Evolutionary conservation across 2,329 filamentous ascomycete genomes (phyloP).

Genomic region (Fonsecaea erecta): DNA sequence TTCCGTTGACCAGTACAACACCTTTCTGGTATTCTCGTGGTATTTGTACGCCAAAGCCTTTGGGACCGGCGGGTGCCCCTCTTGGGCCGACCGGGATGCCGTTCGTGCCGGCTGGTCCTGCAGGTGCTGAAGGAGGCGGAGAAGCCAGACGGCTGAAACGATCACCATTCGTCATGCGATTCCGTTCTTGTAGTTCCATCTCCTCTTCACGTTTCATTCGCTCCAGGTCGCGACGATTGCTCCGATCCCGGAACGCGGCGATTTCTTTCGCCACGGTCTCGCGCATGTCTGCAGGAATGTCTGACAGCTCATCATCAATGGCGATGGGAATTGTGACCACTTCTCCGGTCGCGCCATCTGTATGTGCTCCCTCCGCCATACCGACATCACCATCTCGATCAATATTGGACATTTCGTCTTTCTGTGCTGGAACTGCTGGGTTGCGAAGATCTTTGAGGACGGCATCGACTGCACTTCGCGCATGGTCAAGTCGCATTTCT

Average conservation of each 20-base stretch:
- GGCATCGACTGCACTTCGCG: conserved; percentile 68
- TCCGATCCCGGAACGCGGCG: conserved; percentile 88
- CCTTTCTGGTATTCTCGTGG: conserved; percentile 76
- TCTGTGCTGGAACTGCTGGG: conserved; percentile 58
- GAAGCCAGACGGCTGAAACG: conserved; percentile 72
- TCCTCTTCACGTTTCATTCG: conserved; percentile 88
- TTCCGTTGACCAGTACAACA: conserved; percentile 81
- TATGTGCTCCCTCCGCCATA: conserved; percentile 64
- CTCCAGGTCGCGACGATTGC: conserved; percentile 85
- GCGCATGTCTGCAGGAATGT: conserved; percentile 95
- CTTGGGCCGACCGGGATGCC: conserved; percentile 77
- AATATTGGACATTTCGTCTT: conserved; percentile 50
- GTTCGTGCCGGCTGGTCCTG: conserved; percentile 69
- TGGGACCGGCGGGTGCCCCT: conserved; percentile 73
- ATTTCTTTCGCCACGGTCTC: conserved; percentile 95
- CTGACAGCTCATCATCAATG: conserved; percentile 88
- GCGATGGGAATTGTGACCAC: conserved; percentile 89
- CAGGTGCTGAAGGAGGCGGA: conserved; percentile 67
- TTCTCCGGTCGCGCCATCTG: conserved; percentile 57
- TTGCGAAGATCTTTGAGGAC: conserved; percentile 75
- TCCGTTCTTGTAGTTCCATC: conserved; percentile 82
- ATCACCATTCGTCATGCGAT: conserved; percentile 64
- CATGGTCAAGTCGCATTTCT: conserved; percentile 71
- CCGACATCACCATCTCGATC: conserved; percentile 70
- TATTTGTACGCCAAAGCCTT: conserved; percentile 65